Base-by-base conservation (phyloP, 1,284 basidiomycete species). In the Malassezia sympodialis region DNA sequence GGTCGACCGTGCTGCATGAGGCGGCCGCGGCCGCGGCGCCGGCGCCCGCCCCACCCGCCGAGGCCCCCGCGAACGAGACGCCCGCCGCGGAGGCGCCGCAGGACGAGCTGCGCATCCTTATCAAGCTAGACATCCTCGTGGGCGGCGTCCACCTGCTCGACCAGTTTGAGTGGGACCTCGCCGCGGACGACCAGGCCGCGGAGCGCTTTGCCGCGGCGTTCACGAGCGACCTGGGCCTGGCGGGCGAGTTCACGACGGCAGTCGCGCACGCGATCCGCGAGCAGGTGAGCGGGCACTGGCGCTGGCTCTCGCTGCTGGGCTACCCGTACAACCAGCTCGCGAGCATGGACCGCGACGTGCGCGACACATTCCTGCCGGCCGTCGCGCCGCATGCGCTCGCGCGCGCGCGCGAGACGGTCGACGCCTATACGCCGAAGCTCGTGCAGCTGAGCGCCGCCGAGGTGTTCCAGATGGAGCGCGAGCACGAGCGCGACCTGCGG, bases 131-230 rank as follows among this genome's bases (percentile, higher is more conserved):
- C 76, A 90, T 99, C 75, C 89, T 90, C 49, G 86, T 91, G 51
- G 91, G 90, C 28, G 84, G 85, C 17, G 84, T 91, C 78, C 91
- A 94, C 75, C 81, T 99, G 26, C 85, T 90, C 51, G 94, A 99
- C 77, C 88, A 91, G 69, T 94, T 99, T 72, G 94, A 99, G 75
- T 99, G 94, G 94, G 93, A 98, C 76, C 78, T 96, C 42, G 84
- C 85, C 67, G 60, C 61, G 48, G 86, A 85, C 62, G 79, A 81
- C 31, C 79, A 80, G 45, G 85, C 86, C 1, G 90, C 93, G 0
- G 94, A 99, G 76, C 83, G 85, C 49, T 98, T 98, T 76, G 90
- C 93, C 8, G 85, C 87, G 62, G 79, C 85, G 0, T 96, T 94
- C 75, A 80, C 84, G 2, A 82, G 82, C 23, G 94, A 99, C 67